Evolutionary conservation across 2,329 filamentous ascomycete genomes (phyloP).

Genomic region (Dendryphion nanum): DNA sequence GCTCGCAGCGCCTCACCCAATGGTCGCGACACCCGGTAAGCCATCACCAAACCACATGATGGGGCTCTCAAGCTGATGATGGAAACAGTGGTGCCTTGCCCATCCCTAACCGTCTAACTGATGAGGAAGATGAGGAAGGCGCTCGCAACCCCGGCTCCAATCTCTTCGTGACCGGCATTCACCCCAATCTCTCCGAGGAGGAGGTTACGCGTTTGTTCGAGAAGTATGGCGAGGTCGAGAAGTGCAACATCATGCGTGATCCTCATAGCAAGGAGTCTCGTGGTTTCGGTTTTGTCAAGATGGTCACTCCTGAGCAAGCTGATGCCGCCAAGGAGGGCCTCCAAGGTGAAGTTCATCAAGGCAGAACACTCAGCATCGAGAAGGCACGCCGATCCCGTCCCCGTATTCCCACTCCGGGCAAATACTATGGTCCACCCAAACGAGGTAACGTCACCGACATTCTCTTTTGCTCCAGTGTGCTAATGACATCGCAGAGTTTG

Average conservation of each 20-base stretch:
- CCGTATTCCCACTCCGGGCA: conserved; percentile 93
- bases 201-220: conserved; percentile 95
- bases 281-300: conserved; percentile 99
- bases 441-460: conserved; percentile 63
- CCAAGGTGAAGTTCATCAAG: conserved; percentile 92
- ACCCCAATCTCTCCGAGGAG: conserved; percentile 83
- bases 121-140: conserved; percentile 75
- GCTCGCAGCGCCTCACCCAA: conserved; percentile 65
- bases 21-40: conserved; percentile 49
- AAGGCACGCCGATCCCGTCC: conserved; percentile 95
- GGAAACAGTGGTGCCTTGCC: conserved; percentile 46
- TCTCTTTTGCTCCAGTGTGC: conserved; percentile 1
- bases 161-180: conserved; percentile 97
- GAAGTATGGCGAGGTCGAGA: conserved; percentile 98
- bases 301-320: conserved; percentile 91
- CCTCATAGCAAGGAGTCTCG: conserved; percentile 98
- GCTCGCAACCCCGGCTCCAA: conserved; percentile 93
- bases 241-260: conserved; percentile 99
- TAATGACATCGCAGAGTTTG: too few species aligned
- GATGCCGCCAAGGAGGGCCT: conserved; percentile 96
- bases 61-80: conserved; percentile 15
- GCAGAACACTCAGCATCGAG: conserved; percentile 95
- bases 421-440: conserved; percentile 99
- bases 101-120: conserved; percentile 50
- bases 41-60: conserved; percentile 4